These are phyloP conservation scores for Sporothrix brunneoviolacea DNA, from an alignment of 2,329 filamentous ascomycete genomes.

Conservation along the genomic window DNA sequence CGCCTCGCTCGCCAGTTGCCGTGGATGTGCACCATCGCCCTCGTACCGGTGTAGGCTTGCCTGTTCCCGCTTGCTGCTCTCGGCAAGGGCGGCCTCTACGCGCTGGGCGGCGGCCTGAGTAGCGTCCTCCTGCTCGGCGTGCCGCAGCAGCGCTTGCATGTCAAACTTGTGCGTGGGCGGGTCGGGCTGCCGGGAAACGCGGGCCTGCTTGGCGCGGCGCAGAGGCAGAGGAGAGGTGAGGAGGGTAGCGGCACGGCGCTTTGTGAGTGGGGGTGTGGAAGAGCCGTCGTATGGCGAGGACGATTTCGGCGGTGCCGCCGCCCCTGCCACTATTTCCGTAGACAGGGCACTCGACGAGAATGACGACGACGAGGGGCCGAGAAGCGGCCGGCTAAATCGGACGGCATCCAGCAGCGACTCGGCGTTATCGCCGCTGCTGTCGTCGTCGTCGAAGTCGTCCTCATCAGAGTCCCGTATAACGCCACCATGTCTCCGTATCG, in stretches of 20 bases:
- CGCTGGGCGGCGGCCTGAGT: slow-evolving; percentile 48
- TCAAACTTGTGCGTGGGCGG: slow-evolving; percentile 56
- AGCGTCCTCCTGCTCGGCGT: slow-evolving; percentile 53
- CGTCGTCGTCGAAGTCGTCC: slow-evolving; percentile 3
- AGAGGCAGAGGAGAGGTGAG: slow-evolving; percentile 40
- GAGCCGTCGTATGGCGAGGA: slow-evolving; percentile 6
- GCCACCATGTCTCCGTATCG: background rate
- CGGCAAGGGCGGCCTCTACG: slow-evolving; percentile 31
- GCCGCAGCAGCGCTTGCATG: slow-evolving; percentile 53
- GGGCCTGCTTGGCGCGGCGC: slow-evolving; percentile 15
- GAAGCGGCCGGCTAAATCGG: slow-evolving; percentile 1
- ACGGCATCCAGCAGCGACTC: slow-evolving; percentile 8
- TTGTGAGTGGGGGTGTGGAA: slow-evolving; percentile 9
- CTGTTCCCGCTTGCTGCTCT: slow-evolving; percentile 9
- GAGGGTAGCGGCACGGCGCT: slow-evolving; percentile 14
- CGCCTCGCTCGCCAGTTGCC: slow-evolving; percentile 10
- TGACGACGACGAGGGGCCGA: background rate
- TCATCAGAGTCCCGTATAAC: slow-evolving; percentile 14
- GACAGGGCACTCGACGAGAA: too few species aligned
- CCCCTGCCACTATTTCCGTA: too few species aligned
- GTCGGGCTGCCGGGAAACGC: background rate
- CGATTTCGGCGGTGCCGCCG: background rate
- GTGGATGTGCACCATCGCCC: too few species aligned
- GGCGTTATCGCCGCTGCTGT: background rate
- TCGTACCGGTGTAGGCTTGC: slow-evolving; percentile 10